A percentile compares a stretch with the other conserved stretches of the same genome.
phyloP scores from a whole-genome alignment of 495 filamentous ascomycete species.

The Neurospora intermedia region DNA sequence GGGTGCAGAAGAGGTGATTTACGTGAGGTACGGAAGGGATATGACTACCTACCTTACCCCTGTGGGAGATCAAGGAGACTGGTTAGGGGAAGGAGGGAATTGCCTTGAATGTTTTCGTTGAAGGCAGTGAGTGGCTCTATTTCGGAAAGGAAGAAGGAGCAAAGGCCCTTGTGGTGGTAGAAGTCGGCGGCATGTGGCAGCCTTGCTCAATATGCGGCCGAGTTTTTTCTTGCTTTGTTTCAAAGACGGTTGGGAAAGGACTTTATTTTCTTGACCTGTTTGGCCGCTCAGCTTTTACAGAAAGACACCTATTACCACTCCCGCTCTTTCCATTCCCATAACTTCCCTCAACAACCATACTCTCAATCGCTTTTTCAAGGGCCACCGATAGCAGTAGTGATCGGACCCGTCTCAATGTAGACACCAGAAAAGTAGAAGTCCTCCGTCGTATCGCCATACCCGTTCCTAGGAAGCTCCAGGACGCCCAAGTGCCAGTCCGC shows the following conservation, averaged over 20 bases:
- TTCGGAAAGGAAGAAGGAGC: not conserved
- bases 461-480: constrained; percentile 50
- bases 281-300: not conserved
- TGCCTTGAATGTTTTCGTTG: not conserved
- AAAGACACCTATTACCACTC: not conserved
- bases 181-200: not conserved
- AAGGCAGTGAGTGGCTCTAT: not conserved
- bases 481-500: constrained; percentile 67
- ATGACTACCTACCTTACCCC: too few species aligned
- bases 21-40: not conserved
- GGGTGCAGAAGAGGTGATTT: not conserved
- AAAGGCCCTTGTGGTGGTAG: not conserved
- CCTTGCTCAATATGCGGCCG: not conserved
- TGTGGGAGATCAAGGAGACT: not conserved
- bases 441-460: constrained; percentile 41
- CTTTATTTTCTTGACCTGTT: not conserved
- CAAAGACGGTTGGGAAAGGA: not conserved
- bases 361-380: constrained; percentile 13
- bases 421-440: constrained; percentile 68
- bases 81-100: not conserved
- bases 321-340: too few species aligned
- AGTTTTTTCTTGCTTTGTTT: not conserved
- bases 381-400: constrained; percentile 49
- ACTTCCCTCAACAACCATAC: not conserved
- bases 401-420: constrained; percentile 52